Conservation (phyloP, 768 basidiomycete species). For the Scleroderma bovista region DNA sequence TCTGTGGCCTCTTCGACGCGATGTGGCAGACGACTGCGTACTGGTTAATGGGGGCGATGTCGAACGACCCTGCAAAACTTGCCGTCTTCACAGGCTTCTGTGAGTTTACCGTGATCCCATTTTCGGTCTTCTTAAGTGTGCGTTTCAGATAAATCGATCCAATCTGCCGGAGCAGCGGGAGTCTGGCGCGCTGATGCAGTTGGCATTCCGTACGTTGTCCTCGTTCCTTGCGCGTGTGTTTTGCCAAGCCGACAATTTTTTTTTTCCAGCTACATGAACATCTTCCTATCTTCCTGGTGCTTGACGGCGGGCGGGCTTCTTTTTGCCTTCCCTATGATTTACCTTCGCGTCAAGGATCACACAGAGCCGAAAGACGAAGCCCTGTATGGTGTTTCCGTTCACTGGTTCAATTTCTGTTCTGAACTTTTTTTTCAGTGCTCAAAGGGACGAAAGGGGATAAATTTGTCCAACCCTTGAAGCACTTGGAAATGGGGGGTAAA, state of each 20-base stretch:
- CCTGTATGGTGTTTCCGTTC: conserved; percentile 34
- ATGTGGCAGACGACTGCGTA: conserved; percentile 85
- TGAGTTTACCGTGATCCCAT: too few species aligned
- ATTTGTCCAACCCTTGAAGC: not conserved
- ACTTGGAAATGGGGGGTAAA: not conserved
- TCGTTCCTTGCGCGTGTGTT: not conserved
- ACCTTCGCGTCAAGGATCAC: conserved; percentile 60
- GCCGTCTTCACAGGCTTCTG: conserved; percentile 81
- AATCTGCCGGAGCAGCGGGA: conserved; percentile 72
- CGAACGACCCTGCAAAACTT: conserved; percentile 73
- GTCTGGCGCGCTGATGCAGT: conserved; percentile 68
- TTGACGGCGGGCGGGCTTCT: conserved; percentile 59
- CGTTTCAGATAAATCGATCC: conserved; percentile 61
- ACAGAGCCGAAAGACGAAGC: conserved; percentile 48
- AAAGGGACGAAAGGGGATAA: not conserved
- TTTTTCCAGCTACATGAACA: conserved; percentile 52
- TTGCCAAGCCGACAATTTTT: not conserved
- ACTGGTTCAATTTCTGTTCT: not conserved
- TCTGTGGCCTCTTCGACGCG: conserved; percentile 70
- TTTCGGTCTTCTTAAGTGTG: too few species aligned
- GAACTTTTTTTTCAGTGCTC: not conserved
- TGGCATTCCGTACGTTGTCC: conserved; percentile 47
- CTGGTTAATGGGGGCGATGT: conserved; percentile 84
- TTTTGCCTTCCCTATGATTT: conserved; percentile 70
- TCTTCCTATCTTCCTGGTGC: conserved; percentile 73